Evolutionary conservation across 495 filamentous ascomycete genomes (phyloP), one percentile per base, ranked within the genome.

Genomic region (Aspergillus campestris): DNA sequence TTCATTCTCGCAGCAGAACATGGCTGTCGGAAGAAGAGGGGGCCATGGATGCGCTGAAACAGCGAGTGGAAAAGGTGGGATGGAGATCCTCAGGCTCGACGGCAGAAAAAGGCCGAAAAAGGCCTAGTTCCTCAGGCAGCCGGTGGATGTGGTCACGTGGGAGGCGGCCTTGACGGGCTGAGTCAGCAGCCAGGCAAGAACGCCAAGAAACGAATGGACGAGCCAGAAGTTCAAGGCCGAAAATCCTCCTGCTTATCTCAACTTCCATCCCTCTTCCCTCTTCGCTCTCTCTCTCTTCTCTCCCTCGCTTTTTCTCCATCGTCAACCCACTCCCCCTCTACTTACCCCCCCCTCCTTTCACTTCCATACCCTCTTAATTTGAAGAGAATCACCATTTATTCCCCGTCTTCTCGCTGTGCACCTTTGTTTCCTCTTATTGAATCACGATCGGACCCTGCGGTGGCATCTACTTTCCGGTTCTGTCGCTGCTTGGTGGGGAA

Each of bases 231-330:
- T 50, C 51, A 45, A 61, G 51, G 54, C 62, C 52, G 64, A 69
- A 69, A 69, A 68, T 66, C 64, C 62, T 65, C 57, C 60, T 66
- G 49, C 51, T 55, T 58, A 61, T 61, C 55, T 61, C 49, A 44
- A 51, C 54, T 56, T 43, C 57, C 57, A 59, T 58, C 46, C 49
- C 51, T 59, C 57, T 44, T 46, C 47, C 42, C 53, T 50, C 57
- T 47, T 55, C 59, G 47, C 46, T 57, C 53, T 51, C 48, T 35
- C 29, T 50, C 53, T 30, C 56, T 47, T 12, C n/a, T 29, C 27
- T 3, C 32, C 12, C 30, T 35, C 47, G 2, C 40, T 29, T 13
- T 35, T 46, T 31, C 11, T 28, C 38, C 43, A 15, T 45, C 44
- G 31, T 38, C 46, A 24, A 34, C 38, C 38, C 29, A 13, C 34